These are phyloP conservation scores for Pseudogymnoascus pannorum DNA, from an alignment of 2,329 filamentous ascomycete species.

Conservation along the genomic window DNA sequence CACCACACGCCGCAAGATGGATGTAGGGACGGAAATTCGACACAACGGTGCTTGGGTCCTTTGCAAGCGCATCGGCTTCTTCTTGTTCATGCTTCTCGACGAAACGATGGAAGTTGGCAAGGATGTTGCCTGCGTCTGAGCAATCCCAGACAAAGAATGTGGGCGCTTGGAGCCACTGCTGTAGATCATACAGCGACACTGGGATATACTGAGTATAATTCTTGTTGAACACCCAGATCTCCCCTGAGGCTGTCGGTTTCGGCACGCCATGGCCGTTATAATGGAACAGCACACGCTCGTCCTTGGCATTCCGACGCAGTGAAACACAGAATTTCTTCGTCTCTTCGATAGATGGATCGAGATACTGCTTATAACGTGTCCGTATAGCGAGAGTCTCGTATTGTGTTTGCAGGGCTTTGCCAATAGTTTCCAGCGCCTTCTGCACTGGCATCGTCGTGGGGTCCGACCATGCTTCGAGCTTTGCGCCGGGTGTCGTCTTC, in stretches of 20 bases:
- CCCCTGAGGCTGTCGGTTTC: constrained; percentile 87
- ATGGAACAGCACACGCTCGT: constrained; percentile 93
- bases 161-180: constrained; percentile 90
- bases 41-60: constrained; percentile 78
- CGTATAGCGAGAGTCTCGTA: constrained; percentile 93
- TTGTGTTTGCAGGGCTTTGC: constrained; percentile 89
- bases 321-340: constrained; percentile 94
- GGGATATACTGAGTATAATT: constrained; percentile 99
- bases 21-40: constrained; percentile 66
- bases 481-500: constrained; percentile 88
- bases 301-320: constrained; percentile 83
- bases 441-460: constrained; percentile 72
- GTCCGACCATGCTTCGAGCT: constrained; percentile 95
- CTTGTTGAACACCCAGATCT: constrained; percentile 99
- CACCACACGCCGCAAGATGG: constrained; percentile 83
- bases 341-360: constrained; percentile 95
- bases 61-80: constrained; percentile 65
- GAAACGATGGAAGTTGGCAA: constrained; percentile 89
- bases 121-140: constrained; percentile 90
- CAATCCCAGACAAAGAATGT: constrained; percentile 98
- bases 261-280: constrained; percentile 98
- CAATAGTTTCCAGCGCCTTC: constrained; percentile 88
- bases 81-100: constrained; percentile 92
- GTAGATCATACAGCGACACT: constrained; percentile 87
- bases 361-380: constrained; percentile 94